These are phyloP conservation scores for Phycomyces blakesleeanus DNA, from an alignment of 192 early-diverging fungal species.

Conservation along the genomic window DNA sequence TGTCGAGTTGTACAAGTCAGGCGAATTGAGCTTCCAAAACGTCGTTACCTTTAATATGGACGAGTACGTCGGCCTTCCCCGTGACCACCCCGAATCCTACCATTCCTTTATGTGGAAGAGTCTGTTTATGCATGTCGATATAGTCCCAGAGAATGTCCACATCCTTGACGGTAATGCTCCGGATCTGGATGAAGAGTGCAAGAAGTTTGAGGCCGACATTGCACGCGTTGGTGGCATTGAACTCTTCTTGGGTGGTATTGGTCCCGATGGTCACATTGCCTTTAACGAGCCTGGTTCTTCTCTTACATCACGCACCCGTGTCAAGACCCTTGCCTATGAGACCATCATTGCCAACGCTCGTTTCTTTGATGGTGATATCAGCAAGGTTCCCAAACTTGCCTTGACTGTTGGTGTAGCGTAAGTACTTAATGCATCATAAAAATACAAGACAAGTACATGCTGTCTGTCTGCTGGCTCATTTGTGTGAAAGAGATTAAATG, in stretches of 20 bases:
- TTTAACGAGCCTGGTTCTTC: constrained; percentile 91
- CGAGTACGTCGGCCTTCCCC: constrained; percentile 80
- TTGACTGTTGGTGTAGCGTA: constrained; percentile 79
- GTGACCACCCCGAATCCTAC: constrained; percentile 82
- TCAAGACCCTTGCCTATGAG: constrained; percentile 84
- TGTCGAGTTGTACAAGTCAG: constrained; percentile 65
- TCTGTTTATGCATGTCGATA: constrained; percentile 84
- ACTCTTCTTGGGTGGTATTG: constrained; percentile 86
- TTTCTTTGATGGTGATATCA: constrained; percentile 80
- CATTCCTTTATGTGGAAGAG: constrained; percentile 90
- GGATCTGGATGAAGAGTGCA: constrained; percentile 76
- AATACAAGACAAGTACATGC: too few species aligned
- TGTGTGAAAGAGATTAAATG: too few species aligned
- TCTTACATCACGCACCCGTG: constrained; percentile 74
- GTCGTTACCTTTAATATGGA: constrained; percentile 94
- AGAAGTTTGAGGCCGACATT: constrained; percentile 75
- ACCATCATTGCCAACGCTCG: constrained; percentile 84
- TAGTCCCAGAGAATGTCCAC: constrained; percentile 78
- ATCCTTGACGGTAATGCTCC: constrained; percentile 81
- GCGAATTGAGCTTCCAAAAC: constrained; percentile 71
- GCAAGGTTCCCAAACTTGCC: constrained; percentile 81
- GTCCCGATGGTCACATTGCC: constrained; percentile 89
- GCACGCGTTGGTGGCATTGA: constrained; percentile 76
- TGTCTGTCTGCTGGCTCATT: too few species aligned
- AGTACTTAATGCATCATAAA: constrained; percentile 23